phyloP scores from a whole-genome alignment of 805 yeast genomes.

The Suhomyces xylopsoci region DNA sequence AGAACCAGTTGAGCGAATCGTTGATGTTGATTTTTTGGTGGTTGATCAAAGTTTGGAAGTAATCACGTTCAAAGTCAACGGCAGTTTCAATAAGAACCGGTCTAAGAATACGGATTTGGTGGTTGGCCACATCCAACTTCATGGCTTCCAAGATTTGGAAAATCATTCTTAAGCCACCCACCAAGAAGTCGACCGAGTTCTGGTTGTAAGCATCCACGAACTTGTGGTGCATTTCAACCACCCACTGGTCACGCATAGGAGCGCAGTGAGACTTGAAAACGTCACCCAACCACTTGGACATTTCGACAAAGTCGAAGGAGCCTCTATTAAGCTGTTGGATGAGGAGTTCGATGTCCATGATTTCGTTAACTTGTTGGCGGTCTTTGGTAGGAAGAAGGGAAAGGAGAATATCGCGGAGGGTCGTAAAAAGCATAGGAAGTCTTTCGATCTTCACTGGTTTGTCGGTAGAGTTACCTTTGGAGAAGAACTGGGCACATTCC shows the following conservation, averaged over 20 bases:
- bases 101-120: constrained; percentile 81
- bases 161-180: constrained; percentile 72
- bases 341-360: constrained; percentile 71
- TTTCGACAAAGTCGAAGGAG: constrained; percentile 66
- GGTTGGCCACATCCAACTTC: constrained; percentile 94
- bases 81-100: constrained; percentile 85
- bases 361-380: constrained; percentile 59
- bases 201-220: constrained; percentile 51
- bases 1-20: constrained; percentile 68
- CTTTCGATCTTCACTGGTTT: constrained; percentile 31
- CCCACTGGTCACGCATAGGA: constrained; percentile 92
- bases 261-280: constrained; percentile 90
- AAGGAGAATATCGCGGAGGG: constrained; percentile 73
- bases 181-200: constrained; percentile 48
- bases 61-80: constrained; percentile 83
- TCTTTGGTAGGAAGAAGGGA: constrained; percentile 78
- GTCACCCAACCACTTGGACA: constrained; percentile 71
- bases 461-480: constrained; percentile 6
- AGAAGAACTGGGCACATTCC: constrained; percentile 55
- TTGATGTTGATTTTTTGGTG: constrained; percentile 59
- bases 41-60: constrained; percentile 53
- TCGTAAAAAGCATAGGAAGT: constrained; percentile 68
- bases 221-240: constrained; percentile 69
- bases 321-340: constrained; percentile 71
- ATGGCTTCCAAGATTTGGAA: constrained; percentile 87